Percentiles rank a stretch among this genome's conserved stretches.
These are phyloP conservation scores for Venturia aucupariae DNA, from an alignment of 2,329 filamentous ascomycete genomes.

Conservation along the genomic window DNA sequence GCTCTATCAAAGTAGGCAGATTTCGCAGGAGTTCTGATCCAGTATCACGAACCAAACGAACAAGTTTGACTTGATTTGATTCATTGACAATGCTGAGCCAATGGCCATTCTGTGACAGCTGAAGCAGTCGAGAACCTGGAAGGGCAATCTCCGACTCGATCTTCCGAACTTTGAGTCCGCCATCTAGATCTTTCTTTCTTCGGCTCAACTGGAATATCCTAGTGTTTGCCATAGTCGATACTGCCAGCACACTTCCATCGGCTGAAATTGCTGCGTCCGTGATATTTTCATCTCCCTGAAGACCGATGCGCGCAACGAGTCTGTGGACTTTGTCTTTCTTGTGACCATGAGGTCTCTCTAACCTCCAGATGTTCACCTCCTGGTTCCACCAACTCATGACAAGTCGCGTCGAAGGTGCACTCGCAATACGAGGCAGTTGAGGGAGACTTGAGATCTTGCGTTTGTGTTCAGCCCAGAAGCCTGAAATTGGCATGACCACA, in stretches of 20 bases:
- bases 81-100: constrained; percentile 54
- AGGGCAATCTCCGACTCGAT: constrained; percentile 35
- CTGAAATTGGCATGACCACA: constrained; percentile 68
- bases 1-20: constrained; percentile 28
- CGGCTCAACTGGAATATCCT: constrained; percentile 64
- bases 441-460: constrained; percentile 75
- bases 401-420: constrained; percentile 63
- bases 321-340: constrained; percentile 31
- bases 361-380: constrained; percentile 74
- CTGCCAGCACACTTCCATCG: constrained; percentile 64
- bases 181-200: background rate
- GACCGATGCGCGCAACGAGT: constrained; percentile 30
- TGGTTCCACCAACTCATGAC: constrained; percentile 89
- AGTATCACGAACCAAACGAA: constrained; percentile 38
- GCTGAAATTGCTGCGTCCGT: constrained; percentile 62
- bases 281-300: constrained; percentile 66
- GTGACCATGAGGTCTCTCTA: constrained; percentile 38
- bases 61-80: constrained; percentile 37
- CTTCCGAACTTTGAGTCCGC: constrained; percentile 57
- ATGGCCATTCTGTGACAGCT: constrained; percentile 59
- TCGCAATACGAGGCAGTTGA: constrained; percentile 63
- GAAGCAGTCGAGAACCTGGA: constrained; percentile 59
- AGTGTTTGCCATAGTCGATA: constrained; percentile 63
- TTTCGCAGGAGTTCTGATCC: constrained; percentile 30
- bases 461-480: constrained; percentile 71